Conservation (phyloP, 176 grass and related monocot species). For the Carex littledalei region DNA sequence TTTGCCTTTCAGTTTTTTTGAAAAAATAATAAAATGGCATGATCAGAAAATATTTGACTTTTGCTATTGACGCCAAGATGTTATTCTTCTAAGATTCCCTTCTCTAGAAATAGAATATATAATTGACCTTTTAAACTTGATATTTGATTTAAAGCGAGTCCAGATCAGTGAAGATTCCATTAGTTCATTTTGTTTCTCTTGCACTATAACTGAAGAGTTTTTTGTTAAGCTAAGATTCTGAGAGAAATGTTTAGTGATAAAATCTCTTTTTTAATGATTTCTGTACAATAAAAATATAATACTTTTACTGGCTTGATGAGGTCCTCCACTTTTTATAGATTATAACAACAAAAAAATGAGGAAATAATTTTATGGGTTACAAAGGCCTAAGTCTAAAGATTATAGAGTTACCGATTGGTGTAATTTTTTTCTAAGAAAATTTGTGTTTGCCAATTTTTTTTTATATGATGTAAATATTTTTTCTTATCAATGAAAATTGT, state of each 20-base stretch:
- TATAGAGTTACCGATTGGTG: neutral
- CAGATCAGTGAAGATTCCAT: neutral
- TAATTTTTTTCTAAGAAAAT: neutral
- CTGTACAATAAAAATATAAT: neutral
- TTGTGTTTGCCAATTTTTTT: neutral
- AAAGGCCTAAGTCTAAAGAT: neutral
- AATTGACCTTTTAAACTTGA: neutral
- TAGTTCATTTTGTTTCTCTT: constrained; percentile 9
- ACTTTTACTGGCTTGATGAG: neutral
- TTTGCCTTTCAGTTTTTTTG: neutral
- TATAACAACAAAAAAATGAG: neutral
- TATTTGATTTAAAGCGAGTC: neutral
- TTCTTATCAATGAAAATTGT: no score
- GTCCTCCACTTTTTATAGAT: neutral
- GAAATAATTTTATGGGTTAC: neutral
- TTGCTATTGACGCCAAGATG: neutral
- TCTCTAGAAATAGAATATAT: constrained; percentile 3
- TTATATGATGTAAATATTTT: no score
- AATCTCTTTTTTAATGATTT: neutral
- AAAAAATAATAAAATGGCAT: neutral
- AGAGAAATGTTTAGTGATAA: neutral
- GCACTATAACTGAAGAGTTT: neutral
- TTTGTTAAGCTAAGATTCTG: neutral
- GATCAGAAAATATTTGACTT: constrained; percentile 4
- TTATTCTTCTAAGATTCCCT: neutral